Conservation (phyloP, 352 stramenopile genomes). For the Labyrinthula sp. region DNA sequence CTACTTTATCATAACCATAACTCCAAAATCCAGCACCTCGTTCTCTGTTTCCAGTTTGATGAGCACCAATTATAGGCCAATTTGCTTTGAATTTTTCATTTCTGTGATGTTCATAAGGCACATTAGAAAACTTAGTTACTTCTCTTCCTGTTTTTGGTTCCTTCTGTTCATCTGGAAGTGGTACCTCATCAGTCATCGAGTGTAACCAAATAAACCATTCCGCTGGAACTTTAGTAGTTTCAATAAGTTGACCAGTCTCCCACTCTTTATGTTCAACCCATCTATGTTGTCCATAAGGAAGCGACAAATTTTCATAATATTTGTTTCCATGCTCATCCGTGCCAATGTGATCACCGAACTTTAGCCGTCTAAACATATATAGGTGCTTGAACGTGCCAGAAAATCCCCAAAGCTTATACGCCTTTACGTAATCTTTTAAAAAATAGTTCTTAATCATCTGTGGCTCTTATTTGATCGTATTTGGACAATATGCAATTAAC, state of each 20-base stretch:
- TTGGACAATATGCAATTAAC: no score
- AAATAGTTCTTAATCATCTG: no score
- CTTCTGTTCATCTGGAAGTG: not conserved
- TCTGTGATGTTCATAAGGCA: conserved; percentile 7
- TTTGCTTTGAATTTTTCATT: conserved; percentile 4
- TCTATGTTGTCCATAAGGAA: conserved; percentile 16
- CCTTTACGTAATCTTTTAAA: conserved; percentile 27
- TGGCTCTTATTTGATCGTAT: no score
- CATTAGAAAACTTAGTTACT: conserved; percentile 12
- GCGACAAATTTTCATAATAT: conserved; percentile 23
- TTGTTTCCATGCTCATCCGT: conserved; percentile 27
- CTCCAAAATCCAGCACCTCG: conserved; percentile 13
- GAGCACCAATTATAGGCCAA: conserved; percentile 9
- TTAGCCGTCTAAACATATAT: conserved; percentile 21
- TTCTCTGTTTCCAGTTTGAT: conserved; percentile 19
- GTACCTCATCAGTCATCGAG: conserved; percentile 15
- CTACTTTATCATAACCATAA: conserved; percentile 17
- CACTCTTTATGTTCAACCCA: conserved; percentile 9
- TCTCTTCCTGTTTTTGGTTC: conserved; percentile 4
- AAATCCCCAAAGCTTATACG: conserved; percentile 7
- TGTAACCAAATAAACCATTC: conserved; percentile 21
- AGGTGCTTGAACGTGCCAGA: conserved; percentile 4
- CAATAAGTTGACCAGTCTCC: not conserved
- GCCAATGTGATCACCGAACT: conserved; percentile 18
- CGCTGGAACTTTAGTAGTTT: conserved; percentile 6